Evolutionary conservation across 352 stramenopile genomes (phyloP).

Genomic region (Phytopythium delawarense): DNA sequence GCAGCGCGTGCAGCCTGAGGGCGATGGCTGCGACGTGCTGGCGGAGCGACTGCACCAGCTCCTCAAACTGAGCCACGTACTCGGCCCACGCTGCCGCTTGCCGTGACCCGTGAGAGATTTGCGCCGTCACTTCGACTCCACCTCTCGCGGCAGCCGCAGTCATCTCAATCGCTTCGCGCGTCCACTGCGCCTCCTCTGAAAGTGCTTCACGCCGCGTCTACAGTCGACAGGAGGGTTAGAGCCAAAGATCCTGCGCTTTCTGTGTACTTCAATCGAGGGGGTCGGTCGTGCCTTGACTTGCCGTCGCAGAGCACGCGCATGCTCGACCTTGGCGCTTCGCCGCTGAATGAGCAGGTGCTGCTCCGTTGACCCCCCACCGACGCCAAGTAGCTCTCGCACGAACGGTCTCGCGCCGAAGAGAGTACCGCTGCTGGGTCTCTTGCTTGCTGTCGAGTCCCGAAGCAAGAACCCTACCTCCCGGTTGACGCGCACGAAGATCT

Average conservation of each 20-base stretch:
- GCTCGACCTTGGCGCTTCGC: background rate
- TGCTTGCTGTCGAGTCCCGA: background rate
- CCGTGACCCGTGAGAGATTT: background rate
- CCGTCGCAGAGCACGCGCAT: background rate
- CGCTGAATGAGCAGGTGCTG: background rate
- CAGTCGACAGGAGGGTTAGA: background rate
- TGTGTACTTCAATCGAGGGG: no score
- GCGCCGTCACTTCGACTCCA: background rate
- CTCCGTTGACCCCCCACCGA: background rate
- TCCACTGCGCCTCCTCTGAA: background rate
- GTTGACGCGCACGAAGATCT: conserved; percentile 41
- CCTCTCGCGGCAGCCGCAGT: background rate
- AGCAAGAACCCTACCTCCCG: background rate
- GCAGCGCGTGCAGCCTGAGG: conserved; percentile 38
- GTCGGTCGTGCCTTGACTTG: background rate
- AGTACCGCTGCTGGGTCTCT: conserved; percentile 16
- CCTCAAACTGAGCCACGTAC: conserved; percentile 23
- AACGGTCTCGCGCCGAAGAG: conserved; percentile 26
- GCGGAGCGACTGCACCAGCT: conserved; percentile 24
- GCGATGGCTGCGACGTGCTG: conserved; percentile 26
- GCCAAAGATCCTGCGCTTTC: background rate
- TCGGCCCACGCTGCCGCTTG: background rate
- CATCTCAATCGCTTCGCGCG: background rate
- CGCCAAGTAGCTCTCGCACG: conserved; percentile 18
- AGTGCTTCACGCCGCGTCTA: background rate